These are phyloP conservation scores for Leccinum variicolor DNA, from an alignment of 768 basidiomycete species.

Conservation along the genomic window DNA sequence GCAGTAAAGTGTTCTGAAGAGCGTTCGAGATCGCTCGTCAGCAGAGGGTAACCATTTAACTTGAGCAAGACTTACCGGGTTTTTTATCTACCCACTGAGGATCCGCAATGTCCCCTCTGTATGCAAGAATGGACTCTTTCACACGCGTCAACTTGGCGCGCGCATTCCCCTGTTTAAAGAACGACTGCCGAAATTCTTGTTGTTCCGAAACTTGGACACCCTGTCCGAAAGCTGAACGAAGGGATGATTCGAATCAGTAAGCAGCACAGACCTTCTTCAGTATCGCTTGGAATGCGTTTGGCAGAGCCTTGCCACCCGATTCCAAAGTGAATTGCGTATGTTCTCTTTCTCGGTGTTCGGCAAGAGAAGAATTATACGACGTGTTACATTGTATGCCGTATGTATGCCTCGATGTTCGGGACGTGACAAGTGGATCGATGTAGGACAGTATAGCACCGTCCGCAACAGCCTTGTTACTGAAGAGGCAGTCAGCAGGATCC, in stretches of 20 bases:
- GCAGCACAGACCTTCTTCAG: conserved; percentile 26
- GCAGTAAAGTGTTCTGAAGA: conserved; percentile 4
- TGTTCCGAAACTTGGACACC: conserved; percentile 18
- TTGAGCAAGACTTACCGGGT: background rate
- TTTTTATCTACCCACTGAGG: conserved; percentile 15
- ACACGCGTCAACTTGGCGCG: background rate
- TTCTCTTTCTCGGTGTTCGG: conserved; percentile 38
- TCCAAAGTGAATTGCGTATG: conserved; percentile 14
- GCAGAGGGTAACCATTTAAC: no score
- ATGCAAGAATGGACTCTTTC: conserved; percentile 8
- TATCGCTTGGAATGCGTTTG: conserved; percentile 36
- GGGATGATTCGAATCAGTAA: no score
- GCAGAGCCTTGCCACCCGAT: conserved; percentile 30
- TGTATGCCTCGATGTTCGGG: conserved; percentile 40
- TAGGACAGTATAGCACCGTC: conserved; percentile 42
- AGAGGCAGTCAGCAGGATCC: background rate
- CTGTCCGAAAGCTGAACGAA: background rate
- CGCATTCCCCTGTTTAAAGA: background rate
- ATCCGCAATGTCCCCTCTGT: conserved; percentile 8
- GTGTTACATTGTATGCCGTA: conserved; percentile 34
- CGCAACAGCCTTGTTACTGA: conserved; percentile 46
- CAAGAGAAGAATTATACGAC: conserved; percentile 23
- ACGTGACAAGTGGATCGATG: conserved; percentile 44
- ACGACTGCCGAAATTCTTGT: conserved; percentile 17
- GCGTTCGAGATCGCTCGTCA: background rate